Conservation (phyloP, 805 yeast genomes). For the Komagataella ulmi region DNA sequence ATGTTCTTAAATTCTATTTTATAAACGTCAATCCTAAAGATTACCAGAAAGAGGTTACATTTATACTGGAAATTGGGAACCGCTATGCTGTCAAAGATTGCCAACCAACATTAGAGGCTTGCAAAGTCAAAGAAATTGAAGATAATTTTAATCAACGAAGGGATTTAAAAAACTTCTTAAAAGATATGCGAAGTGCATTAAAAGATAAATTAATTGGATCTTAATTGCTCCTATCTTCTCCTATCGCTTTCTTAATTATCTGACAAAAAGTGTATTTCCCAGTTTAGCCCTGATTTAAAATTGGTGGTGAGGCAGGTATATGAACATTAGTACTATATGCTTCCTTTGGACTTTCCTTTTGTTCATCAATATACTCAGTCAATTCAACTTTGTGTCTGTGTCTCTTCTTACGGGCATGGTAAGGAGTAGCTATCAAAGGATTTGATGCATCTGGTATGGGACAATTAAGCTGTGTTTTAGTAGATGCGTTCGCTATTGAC, state of each 20-base stretch:
- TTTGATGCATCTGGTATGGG: not conserved
- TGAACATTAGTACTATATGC: not conserved
- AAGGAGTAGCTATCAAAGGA: not conserved
- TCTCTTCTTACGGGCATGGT: not conserved
- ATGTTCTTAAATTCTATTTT: conserved; percentile 25
- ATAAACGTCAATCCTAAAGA: conserved; percentile 32
- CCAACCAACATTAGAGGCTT: conserved; percentile 18
- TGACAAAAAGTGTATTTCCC: not conserved
- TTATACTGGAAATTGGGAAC: conserved; percentile 25
- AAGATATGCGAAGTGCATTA: conserved; percentile 16
- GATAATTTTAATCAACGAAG: conserved; percentile 11
- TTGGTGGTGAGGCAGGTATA: not conserved
- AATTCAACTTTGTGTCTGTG: not conserved
- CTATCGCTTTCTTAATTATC: not conserved
- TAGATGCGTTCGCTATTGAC: not conserved
- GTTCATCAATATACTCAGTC: not conserved
- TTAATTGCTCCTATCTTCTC: not conserved
- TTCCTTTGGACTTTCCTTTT: not conserved
- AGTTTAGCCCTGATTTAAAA: not conserved
- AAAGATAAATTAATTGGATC: conserved; percentile 4
- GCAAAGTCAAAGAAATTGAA: conserved; percentile 7
- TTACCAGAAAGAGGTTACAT: conserved; percentile 26
- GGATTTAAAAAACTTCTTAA: conserved; percentile 20
- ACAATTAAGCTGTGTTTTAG: not conserved
- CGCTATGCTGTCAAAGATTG: conserved; percentile 19